Conservation (phyloP, 2,329 filamentous ascomycete species). For the Phialocephala sp. region DNA sequence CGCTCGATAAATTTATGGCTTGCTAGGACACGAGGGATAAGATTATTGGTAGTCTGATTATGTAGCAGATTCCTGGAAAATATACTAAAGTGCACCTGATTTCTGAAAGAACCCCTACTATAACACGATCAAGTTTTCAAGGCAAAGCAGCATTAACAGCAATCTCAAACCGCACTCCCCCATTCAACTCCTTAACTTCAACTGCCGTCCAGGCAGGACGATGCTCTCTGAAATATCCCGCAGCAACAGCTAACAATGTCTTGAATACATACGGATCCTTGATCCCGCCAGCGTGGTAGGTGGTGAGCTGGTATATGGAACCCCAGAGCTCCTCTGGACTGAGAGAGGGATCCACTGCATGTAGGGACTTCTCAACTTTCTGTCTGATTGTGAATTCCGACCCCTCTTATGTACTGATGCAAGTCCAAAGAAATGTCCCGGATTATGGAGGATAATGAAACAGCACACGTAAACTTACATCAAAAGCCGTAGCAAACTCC, state of each 20-base stretch:
- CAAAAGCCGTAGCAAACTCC: not conserved
- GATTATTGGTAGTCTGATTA: too few relatives aligned
- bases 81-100: too few relatives aligned
- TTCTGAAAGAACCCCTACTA: too few relatives aligned
- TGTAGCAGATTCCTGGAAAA: too few relatives aligned
- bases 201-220: constrained; percentile 1
- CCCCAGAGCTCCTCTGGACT: not conserved
- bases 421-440: too few relatives aligned
- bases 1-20: too few relatives aligned
- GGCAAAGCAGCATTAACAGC: constrained; percentile 1
- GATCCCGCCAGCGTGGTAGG: not conserved
- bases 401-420: too few relatives aligned
- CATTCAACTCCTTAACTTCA: constrained; percentile 5
- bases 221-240: constrained; percentile 2
- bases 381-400: not conserved
- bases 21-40: too few relatives aligned
- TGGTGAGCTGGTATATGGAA: not conserved
- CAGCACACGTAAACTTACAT: not conserved
- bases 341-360: not conserved
- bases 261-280: constrained; percentile 5
- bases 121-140: not conserved
- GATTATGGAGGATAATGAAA: not conserved
- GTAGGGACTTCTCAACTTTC: constrained; percentile 4
- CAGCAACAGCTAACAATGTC: not conserved
- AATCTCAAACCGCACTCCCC: constrained; percentile 1